These are phyloP conservation scores for Atalantia buxifolia DNA, from an alignment of 345 rosid species.

Conservation along the genomic window DNA sequence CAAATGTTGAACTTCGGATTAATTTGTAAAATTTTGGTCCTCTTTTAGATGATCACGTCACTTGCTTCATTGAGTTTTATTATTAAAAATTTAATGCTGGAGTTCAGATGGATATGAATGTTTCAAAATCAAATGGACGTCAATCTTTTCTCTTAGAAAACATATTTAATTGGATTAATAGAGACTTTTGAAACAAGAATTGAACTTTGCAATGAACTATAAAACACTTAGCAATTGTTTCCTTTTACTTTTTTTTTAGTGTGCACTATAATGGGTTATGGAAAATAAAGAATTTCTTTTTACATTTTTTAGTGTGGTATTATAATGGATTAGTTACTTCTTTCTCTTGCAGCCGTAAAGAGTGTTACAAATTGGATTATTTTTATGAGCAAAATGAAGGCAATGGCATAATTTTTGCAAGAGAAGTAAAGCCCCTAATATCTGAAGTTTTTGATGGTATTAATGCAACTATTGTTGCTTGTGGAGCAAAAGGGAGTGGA, in stretches of 20 bases:
- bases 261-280: background rate
- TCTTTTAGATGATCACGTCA: background rate
- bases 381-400: constrained; percentile 49
- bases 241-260: background rate
- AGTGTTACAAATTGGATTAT: constrained; percentile 44
- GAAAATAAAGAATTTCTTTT: background rate
- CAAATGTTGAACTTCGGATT: background rate
- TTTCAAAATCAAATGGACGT: background rate
- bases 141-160: background rate
- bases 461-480: constrained; percentile 57
- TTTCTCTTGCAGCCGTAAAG: constrained; percentile 45
- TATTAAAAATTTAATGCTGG: background rate
- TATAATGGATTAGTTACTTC: background rate
- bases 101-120: background rate
- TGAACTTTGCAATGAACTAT: background rate
- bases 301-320: background rate
- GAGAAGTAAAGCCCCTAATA: constrained; percentile 57
- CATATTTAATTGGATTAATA: background rate
- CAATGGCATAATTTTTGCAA: constrained; percentile 31
- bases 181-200: background rate
- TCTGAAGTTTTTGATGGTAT: constrained; percentile 50
- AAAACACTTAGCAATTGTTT: background rate
- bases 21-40: background rate
- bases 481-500: constrained; percentile 69
- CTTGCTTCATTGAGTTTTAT: background rate